Percentiles rank a stretch among this genome's conserved stretches.
Conservation (phyloP, 345 rosid species). For the Eucalyptus polybractea region DNA sequence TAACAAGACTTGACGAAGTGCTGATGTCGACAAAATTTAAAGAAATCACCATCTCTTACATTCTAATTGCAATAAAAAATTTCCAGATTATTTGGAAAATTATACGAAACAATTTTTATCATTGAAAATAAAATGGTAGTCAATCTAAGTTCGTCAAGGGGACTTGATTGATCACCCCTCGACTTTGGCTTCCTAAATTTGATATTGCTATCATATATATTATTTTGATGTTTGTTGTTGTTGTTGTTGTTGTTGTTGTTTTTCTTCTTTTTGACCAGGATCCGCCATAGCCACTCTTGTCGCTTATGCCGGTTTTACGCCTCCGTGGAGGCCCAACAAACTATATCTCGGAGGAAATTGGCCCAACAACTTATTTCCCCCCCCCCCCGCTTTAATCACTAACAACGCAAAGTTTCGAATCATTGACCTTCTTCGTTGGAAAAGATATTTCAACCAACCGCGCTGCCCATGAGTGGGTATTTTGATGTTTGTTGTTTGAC, state of each 20-base stretch:
- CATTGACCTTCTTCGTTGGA: too few relatives aligned
- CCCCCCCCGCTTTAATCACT: too few relatives aligned
- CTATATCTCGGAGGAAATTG: rapidly evolving
- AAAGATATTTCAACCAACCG: too few relatives aligned
- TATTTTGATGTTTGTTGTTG: not conserved
- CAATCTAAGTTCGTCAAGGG: not conserved
- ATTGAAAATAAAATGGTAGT: not conserved
- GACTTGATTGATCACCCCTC: not conserved
- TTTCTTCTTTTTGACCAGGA: too few relatives aligned
- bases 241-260: too few relatives aligned
- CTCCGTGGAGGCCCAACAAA: too few relatives aligned
- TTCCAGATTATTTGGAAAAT: not conserved
- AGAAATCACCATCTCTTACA: not conserved
- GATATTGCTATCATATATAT: not conserved
- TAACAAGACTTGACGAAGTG: not conserved
- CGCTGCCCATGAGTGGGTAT: rapidly evolving
- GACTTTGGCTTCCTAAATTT: not conserved
- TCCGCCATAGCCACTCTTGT: too few relatives aligned
- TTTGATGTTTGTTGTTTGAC: not conserved
- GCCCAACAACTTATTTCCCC: too few relatives aligned
- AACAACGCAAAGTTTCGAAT: too few relatives aligned
- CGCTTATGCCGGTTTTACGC: too few relatives aligned
- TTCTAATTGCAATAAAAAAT: not conserved
- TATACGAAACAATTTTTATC: not conserved
- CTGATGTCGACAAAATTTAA: not conserved